These are phyloP conservation scores for Cylindricascospora bacillispora DNA, from an alignment of 1,139 yeast genomes.

Conservation along the genomic window DNA sequence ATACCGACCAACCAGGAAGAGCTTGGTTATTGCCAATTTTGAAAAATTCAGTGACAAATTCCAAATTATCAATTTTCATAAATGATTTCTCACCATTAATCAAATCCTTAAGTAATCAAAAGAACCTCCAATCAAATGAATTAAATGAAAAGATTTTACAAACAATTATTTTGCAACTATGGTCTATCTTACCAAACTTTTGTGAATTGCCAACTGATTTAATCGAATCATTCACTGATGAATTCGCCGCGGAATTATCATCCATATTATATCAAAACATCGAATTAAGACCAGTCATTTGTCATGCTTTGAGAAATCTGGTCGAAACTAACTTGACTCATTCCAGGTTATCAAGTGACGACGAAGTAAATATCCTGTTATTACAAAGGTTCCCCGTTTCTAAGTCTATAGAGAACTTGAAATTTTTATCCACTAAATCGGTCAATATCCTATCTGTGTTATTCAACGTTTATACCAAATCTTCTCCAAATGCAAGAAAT, in stretches of 20 bases:
- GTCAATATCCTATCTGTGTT: slow-evolving; percentile 72
- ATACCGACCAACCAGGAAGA: slow-evolving; percentile 54
- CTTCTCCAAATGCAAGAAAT: slow-evolving; percentile 72
- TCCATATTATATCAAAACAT: slow-evolving; percentile 62
- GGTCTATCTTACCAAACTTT: slow-evolving; percentile 85
- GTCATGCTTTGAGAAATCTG: slow-evolving; percentile 65
- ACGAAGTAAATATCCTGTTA: too few relatives aligned
- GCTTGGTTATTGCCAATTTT: slow-evolving; percentile 93
- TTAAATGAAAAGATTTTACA: slow-evolving; percentile 62
- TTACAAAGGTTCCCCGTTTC: slow-evolving; percentile 48
- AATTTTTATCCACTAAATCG: slow-evolving; percentile 52
- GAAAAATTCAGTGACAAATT: slow-evolving; percentile 70
- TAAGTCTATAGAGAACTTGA: slow-evolving; percentile 44
- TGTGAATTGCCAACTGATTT: slow-evolving; percentile 80
- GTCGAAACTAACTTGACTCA: slow-evolving; percentile 68
- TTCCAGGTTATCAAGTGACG: slow-evolving; percentile 41
- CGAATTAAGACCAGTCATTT: slow-evolving; percentile 62
- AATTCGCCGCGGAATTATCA: slow-evolving; percentile 69
- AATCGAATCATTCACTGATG: slow-evolving; percentile 47
- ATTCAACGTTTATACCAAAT: slow-evolving; percentile 82
- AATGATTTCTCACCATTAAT: slow-evolving; percentile 55
- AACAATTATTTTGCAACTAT: slow-evolving; percentile 79
- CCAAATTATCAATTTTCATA: slow-evolving; percentile 54
- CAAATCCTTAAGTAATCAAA: slow-evolving; percentile 38
- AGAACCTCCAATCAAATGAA: slow-evolving; percentile 34